These are phyloP conservation scores for Trypanosomatidae sp. DNA, from an alignment of 208 protist genomes.

Conservation along the genomic window DNA sequence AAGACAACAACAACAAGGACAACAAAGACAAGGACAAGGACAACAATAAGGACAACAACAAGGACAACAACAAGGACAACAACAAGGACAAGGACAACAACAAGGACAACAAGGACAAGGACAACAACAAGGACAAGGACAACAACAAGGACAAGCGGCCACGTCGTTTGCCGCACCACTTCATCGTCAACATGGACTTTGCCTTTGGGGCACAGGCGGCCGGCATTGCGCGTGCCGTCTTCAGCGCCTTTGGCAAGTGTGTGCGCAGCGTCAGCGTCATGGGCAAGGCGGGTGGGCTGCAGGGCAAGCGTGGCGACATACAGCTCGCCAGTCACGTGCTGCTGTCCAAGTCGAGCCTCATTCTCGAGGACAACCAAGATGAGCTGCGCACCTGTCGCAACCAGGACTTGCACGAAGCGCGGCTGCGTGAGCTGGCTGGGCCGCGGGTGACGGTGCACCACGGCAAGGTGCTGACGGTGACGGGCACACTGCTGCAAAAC, in stretches of 20 bases:
- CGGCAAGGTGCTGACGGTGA: slow-evolving; percentile 71
- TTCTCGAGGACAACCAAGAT: slow-evolving; percentile 73
- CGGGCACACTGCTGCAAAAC: slow-evolving; percentile 84
- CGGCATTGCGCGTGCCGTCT: slow-evolving; percentile 62
- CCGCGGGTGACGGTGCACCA: slow-evolving; percentile 35
- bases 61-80: not conserved
- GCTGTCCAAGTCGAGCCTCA: slow-evolving; percentile 71
- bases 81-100: not conserved
- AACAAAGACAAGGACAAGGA: slow-evolving; percentile 2
- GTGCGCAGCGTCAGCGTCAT: slow-evolving; percentile 82
- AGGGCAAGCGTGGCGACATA: slow-evolving; percentile 80
- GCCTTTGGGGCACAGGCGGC: slow-evolving; percentile 84
- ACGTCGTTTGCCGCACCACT: slow-evolving; percentile 32
- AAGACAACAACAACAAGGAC: not conserved
- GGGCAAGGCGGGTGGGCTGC: slow-evolving; percentile 80
- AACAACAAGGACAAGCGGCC: not conserved
- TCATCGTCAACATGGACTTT: slow-evolving; percentile 90
- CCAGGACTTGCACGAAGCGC: slow-evolving; percentile 37
- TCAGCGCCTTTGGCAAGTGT: slow-evolving; percentile 62
- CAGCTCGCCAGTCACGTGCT: slow-evolving; percentile 77
- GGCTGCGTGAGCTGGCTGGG: slow-evolving; percentile 40
- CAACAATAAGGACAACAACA: not conserved
- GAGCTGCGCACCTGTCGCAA: slow-evolving; percentile 75
- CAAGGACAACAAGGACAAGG: not conserved
- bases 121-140: not conserved